Evolutionary conservation across 139 green algal genomes (phyloP), one percentile per base, ranked within the genome.

Genomic region (Chlorella sp.): DNA sequence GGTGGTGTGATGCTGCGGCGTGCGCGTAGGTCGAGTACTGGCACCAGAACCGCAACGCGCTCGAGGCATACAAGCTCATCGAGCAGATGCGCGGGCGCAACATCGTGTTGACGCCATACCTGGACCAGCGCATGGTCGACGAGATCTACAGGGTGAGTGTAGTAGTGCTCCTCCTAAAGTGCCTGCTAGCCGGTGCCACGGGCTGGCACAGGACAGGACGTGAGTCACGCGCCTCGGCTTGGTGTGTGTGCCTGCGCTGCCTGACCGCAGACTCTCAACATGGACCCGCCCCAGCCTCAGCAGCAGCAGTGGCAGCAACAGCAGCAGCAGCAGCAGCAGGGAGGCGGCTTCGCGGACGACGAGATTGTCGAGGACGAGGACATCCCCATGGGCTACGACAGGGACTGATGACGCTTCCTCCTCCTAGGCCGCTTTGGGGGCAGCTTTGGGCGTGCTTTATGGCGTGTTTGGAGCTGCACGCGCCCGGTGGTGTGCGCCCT

Each of bases 51-150:
- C 71, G 75, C 4, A 77, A 86, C 31, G 49, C 77, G 3, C 67
- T 69, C 31, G 67, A 85, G 75, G 77, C 80, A 1, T 83, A 78
- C 68, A 75, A 81, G 67, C 73, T 85, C 29, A 75, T 88, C 31
- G 80, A 87, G 70, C 72, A 75, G 33, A 90, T 90, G 85, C 67
- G 75, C 30, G 66, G 69, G 2, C 71, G 79, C 0, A 62, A 64
- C 63, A 82, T 88, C 72, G 74, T 81, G 60, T 49, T 88, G 30
- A 67, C 42, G 17, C 85, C 82, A 34, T 90, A 88, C 82, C 66
- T 90, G 26, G 85, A 90, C 74, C 66, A 73, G 31, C 61, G 73
- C n/a, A 84, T 86, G 74, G 71, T 85, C 33, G 75, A 81, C 30
- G 82, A 85, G 20, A 80, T 87, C 3, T 68, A 49, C 62, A 68